Evolutionary conservation across 2,329 filamentous ascomycete genomes (phyloP), one percentile per base, ranked within the genome.

Genomic region (Colletotrichum coccodes): DNA sequence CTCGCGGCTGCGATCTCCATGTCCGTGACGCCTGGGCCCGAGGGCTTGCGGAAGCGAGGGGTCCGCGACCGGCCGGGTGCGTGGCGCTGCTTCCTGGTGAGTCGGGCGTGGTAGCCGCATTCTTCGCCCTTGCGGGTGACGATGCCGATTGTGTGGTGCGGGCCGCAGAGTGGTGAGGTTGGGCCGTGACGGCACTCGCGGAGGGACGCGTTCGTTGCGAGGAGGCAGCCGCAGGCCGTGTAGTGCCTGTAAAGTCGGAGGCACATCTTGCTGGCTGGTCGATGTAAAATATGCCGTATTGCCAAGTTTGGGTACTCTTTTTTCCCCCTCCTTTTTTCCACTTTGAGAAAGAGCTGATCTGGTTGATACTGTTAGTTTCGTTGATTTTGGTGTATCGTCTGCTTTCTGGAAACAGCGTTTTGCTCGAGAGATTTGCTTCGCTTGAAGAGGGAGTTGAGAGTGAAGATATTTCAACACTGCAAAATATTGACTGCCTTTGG

Each of bases 61-160:
- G 23, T 59, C 30, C 49, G 42, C 11, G 40, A 23, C 53, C 8
- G 36, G 11, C 18, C 6, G 7, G 32, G 49, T 11, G 23, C 23
- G 9, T 21, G 18, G n/a, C 12, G 38, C 7, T 34, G 42, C 6
- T 44, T 30, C 5, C 36, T 26, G 16, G 42, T 26, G 16, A 68
- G 28, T 30, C 36, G 23, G 36, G 32, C 4, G 58, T 70, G 68
- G 52, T 70, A 68, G 32, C 9, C 23, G 58, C 68, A 70, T 12
- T 26, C 32, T 5, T 40, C 52, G 26, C 32, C 52, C 30, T 58
- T 12, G 14, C 49, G 60, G 18, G 14, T 38, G 58, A 63, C 23
- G 64, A 68, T 49, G 30, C 36, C 49, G 61, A 46, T 11, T 16
- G 18, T n/a, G 26, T 49, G 21, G 3, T 59, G 14, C 11, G 28